phyloP scores from a whole-genome alignment of 805 yeast species.

The Zygosaccharomyces gambellarensis region DNA sequence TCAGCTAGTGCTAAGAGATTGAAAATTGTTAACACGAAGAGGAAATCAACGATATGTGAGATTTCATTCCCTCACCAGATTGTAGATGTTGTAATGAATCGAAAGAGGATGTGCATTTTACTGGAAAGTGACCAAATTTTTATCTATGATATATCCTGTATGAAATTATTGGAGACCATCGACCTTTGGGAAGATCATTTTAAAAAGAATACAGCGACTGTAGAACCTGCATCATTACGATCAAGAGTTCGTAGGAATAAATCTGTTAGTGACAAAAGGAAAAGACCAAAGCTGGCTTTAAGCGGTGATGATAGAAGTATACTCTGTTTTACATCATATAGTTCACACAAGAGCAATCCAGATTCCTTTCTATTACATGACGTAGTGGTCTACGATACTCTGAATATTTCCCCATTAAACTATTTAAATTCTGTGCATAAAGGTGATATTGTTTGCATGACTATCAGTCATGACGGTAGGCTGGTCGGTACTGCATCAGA shows the following conservation, averaged over 20 bases:
- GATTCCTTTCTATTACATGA: conserved; percentile 35
- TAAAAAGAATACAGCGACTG: conserved; percentile 6
- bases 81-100: conserved; percentile 67
- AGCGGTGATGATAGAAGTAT: conserved; percentile 32
- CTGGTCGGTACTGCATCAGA: conserved; percentile 63
- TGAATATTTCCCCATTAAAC: conserved; percentile 67
- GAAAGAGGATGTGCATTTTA: conserved; percentile 75
- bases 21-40: conserved; percentile 64
- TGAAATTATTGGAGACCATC: conserved; percentile 70
- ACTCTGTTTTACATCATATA: conserved; percentile 30
- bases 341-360: conserved; percentile 40
- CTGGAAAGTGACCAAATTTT: conserved; percentile 70
- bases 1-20: conserved; percentile 55
- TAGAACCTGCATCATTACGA: conserved; percentile 2
- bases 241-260: conserved; percentile 5
- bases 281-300: conserved; percentile 24
- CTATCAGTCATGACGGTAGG: conserved; percentile 54
- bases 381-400: conserved; percentile 74
- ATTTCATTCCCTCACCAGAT: conserved; percentile 77
- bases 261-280: conserved; percentile 9
- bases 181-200: conserved; percentile 37
- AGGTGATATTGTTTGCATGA: conserved; percentile 29
- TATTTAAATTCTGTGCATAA: conserved; percentile 31
- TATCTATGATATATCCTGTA: conserved; percentile 85
- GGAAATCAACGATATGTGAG: conserved; percentile 75